phyloP scores from a whole-genome alignment of 495 filamentous ascomycete species.

The Daldinia vernicosa region DNA sequence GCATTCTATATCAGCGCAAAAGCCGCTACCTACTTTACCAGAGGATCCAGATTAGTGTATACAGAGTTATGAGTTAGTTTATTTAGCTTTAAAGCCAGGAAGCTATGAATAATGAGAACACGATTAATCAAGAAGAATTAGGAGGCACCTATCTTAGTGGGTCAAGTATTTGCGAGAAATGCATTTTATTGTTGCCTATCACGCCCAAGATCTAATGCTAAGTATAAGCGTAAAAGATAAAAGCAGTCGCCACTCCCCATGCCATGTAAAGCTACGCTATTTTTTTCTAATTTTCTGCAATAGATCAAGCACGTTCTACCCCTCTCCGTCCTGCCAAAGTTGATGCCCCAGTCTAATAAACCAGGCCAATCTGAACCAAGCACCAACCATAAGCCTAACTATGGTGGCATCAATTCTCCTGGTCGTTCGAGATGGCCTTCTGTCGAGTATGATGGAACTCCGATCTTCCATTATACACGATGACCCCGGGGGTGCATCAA shows the following conservation, averaged over 20 bases:
- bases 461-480: not conserved
- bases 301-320: not conserved
- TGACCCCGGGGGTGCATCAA: not conserved
- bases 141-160: conserved; percentile 1
- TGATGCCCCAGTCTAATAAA: conserved; percentile 4
- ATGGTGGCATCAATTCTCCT: conserved; percentile 6
- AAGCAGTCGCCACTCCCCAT: conserved; percentile 22
- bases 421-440: not conserved
- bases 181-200: not conserved
- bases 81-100: conserved; percentile 1
- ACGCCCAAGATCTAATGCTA: conserved; percentile 3
- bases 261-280: conserved; percentile 22
- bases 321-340: not conserved
- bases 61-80: conserved; percentile 6
- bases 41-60: conserved; percentile 49
- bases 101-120: conserved; percentile 40
- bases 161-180: not conserved
- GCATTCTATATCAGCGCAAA: conserved; percentile 46
- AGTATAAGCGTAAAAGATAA: conserved; percentile 2
- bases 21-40: conserved; percentile 62
- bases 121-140: conserved; percentile 9
- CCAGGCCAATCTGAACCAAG: conserved; percentile 10
- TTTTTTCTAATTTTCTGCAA: conserved; percentile 8
- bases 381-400: not conserved
- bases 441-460: not conserved